These are phyloP conservation scores for Plasmopara halstedii DNA, from an alignment of 352 stramenopile genomes.

Conservation along the genomic window DNA sequence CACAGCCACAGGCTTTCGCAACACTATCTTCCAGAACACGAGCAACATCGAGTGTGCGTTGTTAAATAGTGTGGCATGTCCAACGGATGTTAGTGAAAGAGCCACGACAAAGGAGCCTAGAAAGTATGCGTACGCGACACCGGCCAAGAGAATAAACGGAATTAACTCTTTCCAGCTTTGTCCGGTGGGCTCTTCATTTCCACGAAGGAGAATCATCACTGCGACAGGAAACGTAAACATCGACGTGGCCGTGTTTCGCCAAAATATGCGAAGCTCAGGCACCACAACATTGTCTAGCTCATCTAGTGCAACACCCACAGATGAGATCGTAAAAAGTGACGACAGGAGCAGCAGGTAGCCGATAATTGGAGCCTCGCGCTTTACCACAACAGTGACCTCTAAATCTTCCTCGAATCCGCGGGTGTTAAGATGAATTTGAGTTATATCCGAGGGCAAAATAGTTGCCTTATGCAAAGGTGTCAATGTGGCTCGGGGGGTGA, in stretches of 20 bases:
- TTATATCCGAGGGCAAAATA: constrained; percentile 62
- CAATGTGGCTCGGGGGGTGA: constrained; percentile 20
- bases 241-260: constrained; percentile 67
- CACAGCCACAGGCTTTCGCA: constrained; percentile 45
- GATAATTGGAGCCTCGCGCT: constrained; percentile 56
- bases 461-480: constrained; percentile 29
- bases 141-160: constrained; percentile 35
- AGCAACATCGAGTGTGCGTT: constrained; percentile 77
- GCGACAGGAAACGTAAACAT: constrained; percentile 46
- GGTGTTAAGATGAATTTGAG: constrained; percentile 65
- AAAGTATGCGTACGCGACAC: constrained; percentile 63
- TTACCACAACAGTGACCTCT: constrained; percentile 64
- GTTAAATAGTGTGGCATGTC: constrained; percentile 78
- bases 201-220: constrained; percentile 30
- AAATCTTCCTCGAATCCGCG: constrained; percentile 58
- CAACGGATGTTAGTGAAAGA: constrained; percentile 63
- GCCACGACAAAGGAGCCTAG: constrained; percentile 64
- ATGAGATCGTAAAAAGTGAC: constrained; percentile 69
- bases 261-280: constrained; percentile 82
- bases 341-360: constrained; percentile 59
- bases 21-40: constrained; percentile 60
- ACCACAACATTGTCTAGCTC: constrained; percentile 44
- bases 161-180: constrained; percentile 27
- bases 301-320: constrained; percentile 68
- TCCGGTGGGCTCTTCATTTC: constrained; percentile 18